A percentile compares a stretch with the other conserved stretches of the same genome.
Conservation (phyloP, 2,329 filamentous ascomycete species). For the Aspergillus felis region DNA sequence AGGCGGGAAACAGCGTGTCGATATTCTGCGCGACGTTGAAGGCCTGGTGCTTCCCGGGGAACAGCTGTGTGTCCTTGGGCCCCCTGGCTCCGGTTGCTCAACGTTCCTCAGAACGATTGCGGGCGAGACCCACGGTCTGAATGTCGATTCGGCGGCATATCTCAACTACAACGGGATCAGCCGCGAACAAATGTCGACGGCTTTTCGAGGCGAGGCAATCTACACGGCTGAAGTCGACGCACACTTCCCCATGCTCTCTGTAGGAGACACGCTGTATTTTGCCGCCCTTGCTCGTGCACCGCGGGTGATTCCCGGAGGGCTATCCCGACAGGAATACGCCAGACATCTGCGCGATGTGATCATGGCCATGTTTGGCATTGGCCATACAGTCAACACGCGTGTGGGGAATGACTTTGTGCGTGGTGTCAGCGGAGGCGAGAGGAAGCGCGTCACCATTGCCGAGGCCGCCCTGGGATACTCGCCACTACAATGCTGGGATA, state of each 20-base stretch:
- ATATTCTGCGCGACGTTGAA: constrained; percentile 58
- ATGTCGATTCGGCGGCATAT: constrained; percentile 62
- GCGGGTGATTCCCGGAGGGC: constrained; percentile 9
- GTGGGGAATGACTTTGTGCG: constrained; percentile 50
- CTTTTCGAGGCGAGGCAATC: constrained; percentile 60
- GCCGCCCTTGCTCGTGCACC: constrained; percentile 59
- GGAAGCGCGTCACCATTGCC: constrained; percentile 55
- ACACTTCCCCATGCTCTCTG: constrained; percentile 52
- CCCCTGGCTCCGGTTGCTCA: constrained; percentile 58
- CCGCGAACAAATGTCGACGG: constrained; percentile 62
- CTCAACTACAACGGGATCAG: constrained; percentile 67
- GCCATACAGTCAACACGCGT: constrained; percentile 45
- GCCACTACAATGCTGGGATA: constrained; percentile 37
- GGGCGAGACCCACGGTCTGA: constrained; percentile 74
- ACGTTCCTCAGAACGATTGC: constrained; percentile 79
- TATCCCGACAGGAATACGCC: constrained; percentile 27
- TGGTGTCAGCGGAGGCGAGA: constrained; percentile 55
- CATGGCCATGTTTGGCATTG: constrained; percentile 27
- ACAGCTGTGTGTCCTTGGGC: constrained; percentile 48
- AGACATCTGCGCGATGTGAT: constrained; percentile 38
- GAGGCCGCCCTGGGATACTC: constrained; percentile 44
- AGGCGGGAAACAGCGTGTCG: neutral
- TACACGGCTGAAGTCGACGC: constrained; percentile 51
- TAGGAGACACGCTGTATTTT: constrained; percentile 71
- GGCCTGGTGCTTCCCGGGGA: constrained; percentile 53